phyloP scores from a whole-genome alignment of 164 flowering plant genomes.

The Cinnamomum chago region DNA sequence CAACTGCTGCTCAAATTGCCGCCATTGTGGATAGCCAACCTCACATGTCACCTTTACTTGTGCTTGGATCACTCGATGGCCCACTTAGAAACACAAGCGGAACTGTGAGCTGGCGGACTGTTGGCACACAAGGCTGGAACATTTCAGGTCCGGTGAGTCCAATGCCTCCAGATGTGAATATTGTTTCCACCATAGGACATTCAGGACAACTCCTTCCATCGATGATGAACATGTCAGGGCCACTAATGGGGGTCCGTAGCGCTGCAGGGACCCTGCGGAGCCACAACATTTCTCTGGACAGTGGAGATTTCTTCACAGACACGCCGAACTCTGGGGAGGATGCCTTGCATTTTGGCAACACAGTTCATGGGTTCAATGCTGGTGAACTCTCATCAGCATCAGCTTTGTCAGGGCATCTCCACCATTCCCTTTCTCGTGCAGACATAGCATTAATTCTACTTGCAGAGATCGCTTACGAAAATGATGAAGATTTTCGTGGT shows the following conservation, averaged over 20 bases:
- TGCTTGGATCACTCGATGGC: constrained; percentile 92
- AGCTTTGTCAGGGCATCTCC: constrained; percentile 96
- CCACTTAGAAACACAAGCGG: constrained; percentile 90
- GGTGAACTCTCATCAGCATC: constrained; percentile 97
- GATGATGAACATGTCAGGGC: constrained; percentile 92
- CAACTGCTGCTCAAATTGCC: constrained; percentile 61
- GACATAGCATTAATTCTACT: constrained; percentile 93
- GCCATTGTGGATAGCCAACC: constrained; percentile 77
- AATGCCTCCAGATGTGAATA: constrained; percentile 82
- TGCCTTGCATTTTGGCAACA: constrained; percentile 59
- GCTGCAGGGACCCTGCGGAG: constrained; percentile 90
- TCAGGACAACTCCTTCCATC: constrained; percentile 94
- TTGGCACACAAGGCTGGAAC: constrained; percentile 75
- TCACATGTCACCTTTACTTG: constrained; percentile 97
- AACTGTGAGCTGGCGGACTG: constrained; percentile 91
- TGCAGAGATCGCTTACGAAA: constrained; percentile 97
- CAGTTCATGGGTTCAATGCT: constrained; percentile 71
- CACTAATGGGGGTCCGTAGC: constrained; percentile 85
- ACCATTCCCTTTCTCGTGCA: constrained; percentile 86
- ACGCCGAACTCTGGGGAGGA: constrained; percentile 96
- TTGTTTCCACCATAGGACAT: constrained; percentile 70
- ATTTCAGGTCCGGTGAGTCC: constrained; percentile 91
- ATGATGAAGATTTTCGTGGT: constrained; percentile 94
- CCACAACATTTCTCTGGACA: constrained; percentile 88
- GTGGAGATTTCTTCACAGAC: constrained; percentile 91